Base-by-base conservation (phyloP, 768 basidiomycete genomes). In the Tulasnella calospora region DNA sequence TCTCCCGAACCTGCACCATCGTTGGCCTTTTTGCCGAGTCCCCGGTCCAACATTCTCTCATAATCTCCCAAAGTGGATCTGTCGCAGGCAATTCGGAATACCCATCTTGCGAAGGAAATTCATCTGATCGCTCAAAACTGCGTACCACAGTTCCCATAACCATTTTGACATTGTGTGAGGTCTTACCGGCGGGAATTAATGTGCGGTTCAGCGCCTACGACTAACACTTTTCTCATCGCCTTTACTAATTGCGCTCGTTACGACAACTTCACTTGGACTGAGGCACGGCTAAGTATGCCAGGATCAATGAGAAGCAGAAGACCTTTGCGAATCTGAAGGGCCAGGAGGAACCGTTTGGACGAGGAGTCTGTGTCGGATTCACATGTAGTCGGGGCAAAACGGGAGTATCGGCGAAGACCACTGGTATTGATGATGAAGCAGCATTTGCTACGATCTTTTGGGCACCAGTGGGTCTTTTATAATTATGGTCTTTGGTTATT, bases 211-310 rank as follows among this genome's bases (percentile, higher is more conserved):
- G n/a, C n/a, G n/a, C n/a, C n/a, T n/a, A n/a, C n/a, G n/a, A n/a
- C n/a, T n/a, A n/a, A n/a, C n/a, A n/a, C n/a, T n/a, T n/a, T n/a
- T n/a, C n/a, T n/a, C 38, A 40, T 3, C 38, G 13, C 44, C 13
- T 15, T 44, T 44, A 10, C 5, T 40, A 40, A n/a, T n/a, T n/a
- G n/a, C n/a, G n/a, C n/a, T n/a, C n/a, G n/a, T 84, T 96, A 95
- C 85, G 94, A 96, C 81, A 94, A 95, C 83, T 96, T 96, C 83
- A 92, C 92, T 2, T 92, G 89, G 3, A 86, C 88, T 5, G 94
- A 96, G 79, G 97, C 83, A 98, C 98, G 96, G 95, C 94, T 73
- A 99, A 99, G 86, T 99, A 99, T 83, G 95, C 96, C 15, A 97
- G 99, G 84, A 98, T 99, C 9, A 90, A 93, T 84, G 98, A 98